phyloP scores from a whole-genome alignment of 1,284 basidiomycete species.

The Marasmius fiardii region DNA sequence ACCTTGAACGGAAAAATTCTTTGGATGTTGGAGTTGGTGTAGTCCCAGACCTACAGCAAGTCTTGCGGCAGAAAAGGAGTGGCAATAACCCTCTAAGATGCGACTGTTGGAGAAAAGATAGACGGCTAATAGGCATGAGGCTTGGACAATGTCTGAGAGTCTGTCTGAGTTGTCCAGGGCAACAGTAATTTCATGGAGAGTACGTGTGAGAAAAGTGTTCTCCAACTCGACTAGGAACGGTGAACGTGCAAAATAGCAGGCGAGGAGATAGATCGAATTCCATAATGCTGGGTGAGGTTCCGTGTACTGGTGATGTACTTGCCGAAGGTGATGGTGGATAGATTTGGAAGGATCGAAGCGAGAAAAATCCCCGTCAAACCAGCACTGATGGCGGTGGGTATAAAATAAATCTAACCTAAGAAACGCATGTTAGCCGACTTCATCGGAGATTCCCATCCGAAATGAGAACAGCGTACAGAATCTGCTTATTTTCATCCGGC shows the following conservation, averaged over 20 bases:
- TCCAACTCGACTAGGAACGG: constrained; percentile 40
- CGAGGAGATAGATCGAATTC: constrained; percentile 58
- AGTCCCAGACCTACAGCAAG: constrained; percentile 52
- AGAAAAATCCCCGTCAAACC: constrained; percentile 49
- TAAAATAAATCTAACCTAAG: constrained; percentile 53
- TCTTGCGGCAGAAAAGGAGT: constrained; percentile 54
- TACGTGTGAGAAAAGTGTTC: constrained; percentile 42
- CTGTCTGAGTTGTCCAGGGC: constrained; percentile 50
- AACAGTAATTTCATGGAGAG: constrained; percentile 45
- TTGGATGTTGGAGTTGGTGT: constrained; percentile 38
- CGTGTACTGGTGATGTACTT: background rate
- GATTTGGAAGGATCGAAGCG: constrained; percentile 29
- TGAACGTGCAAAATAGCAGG: constrained; percentile 48
- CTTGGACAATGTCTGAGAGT: constrained; percentile 55
- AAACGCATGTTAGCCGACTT: background rate
- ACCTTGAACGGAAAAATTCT: background rate
- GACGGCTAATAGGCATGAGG: constrained; percentile 54
- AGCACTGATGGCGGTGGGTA: constrained; percentile 54
- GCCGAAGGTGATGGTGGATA: background rate
- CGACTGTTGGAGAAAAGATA: constrained; percentile 59
- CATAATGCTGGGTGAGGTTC: constrained; percentile 54
- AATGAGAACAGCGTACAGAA: constrained; percentile 31
- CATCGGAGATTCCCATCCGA: constrained; percentile 2
- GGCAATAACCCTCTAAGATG: constrained; percentile 56
- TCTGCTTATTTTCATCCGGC: constrained; percentile 31